Evolutionary conservation across 2,329 filamentous ascomycete species (phyloP).

Genomic region (Cytospora leucostoma): DNA sequence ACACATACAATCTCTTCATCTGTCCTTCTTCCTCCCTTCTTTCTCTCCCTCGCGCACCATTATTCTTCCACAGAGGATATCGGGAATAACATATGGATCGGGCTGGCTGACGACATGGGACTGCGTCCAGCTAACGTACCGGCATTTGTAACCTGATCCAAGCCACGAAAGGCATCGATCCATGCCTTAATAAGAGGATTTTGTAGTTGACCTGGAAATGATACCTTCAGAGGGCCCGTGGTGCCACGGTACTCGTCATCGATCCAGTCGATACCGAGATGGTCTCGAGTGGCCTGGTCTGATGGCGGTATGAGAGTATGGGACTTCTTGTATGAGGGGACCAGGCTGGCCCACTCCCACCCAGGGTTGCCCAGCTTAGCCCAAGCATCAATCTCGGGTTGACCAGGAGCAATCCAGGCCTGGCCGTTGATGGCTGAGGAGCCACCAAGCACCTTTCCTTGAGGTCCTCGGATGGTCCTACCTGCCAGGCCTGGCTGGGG

Average conservation of each 20-base stretch:
- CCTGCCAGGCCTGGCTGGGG: constrained; percentile 30
- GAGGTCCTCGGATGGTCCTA: constrained; percentile 23
- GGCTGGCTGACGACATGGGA: neutral
- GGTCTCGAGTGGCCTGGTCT: constrained; percentile 27
- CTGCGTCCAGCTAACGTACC: constrained; percentile 22
- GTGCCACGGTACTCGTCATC: constrained; percentile 29
- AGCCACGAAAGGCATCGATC: constrained; percentile 30
- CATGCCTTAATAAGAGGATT: constrained; percentile 32
- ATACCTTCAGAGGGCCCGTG: constrained; percentile 30
- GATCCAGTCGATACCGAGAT: constrained; percentile 32
- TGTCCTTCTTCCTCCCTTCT: too few relatives aligned
- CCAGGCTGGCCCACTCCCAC: constrained; percentile 30
- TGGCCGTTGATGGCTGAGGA: constrained; percentile 33
- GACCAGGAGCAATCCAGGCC: constrained; percentile 28
- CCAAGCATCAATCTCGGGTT: constrained; percentile 30
- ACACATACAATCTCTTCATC: too few relatives aligned
- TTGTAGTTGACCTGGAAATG: constrained; percentile 30
- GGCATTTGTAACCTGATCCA: constrained; percentile 30
- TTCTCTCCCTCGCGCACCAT: too few relatives aligned
- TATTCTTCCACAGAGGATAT: too few relatives aligned
- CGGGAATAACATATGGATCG: too few relatives aligned
- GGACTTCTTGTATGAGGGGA: constrained; percentile 28
- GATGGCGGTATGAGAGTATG: constrained; percentile 29
- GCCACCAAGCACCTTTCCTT: constrained; percentile 30
- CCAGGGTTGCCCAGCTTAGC: constrained; percentile 31